Conservation (phyloP, 495 filamentous ascomycete species). For the Penicillium goetzii region DNA sequence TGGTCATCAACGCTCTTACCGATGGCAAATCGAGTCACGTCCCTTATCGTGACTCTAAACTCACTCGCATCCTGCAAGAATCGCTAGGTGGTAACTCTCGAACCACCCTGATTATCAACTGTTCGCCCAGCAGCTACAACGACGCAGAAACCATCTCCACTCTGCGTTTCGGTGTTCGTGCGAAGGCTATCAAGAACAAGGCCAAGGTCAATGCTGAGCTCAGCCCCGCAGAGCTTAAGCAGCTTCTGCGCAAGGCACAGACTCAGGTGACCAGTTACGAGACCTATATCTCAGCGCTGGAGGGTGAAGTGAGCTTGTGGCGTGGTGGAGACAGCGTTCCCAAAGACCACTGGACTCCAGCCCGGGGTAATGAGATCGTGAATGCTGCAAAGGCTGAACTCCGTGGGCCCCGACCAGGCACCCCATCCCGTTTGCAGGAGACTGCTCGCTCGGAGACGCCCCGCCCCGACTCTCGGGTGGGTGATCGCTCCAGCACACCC, state of each 20-base stretch:
- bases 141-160: conserved; percentile 94
- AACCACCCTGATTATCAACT: conserved; percentile 97
- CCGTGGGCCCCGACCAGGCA: conserved; percentile 68
- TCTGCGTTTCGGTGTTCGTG: conserved; percentile 91
- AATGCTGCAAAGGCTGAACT: conserved; percentile 60
- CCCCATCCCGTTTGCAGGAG: conserved; percentile 76
- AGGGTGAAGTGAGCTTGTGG: conserved; percentile 85
- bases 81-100: conserved; percentile 95
- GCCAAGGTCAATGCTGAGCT: conserved; percentile 99
- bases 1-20: conserved; percentile 97
- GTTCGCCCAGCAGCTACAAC: conserved; percentile 97
- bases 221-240: conserved; percentile 92
- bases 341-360: conserved; percentile 77
- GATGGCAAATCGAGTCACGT: conserved; percentile 98
- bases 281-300: conserved; percentile 79
- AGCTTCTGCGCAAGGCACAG: conserved; percentile 87
- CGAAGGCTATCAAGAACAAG: conserved; percentile 99
- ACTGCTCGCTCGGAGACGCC: conserved; percentile 61
- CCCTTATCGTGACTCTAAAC: conserved; percentile 96
- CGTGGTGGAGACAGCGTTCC: conserved; percentile 86
- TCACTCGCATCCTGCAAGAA: conserved; percentile 96
- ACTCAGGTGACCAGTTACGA: conserved; percentile 87
- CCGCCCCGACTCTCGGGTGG: conserved; percentile 77
- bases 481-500: conserved; percentile 86
- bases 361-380: conserved; percentile 61